A percentile compares a stretch with the other conserved stretches of the same genome.
phyloP scores from a whole-genome alignment of 352 stramenopile species.

The Globisporangium megalacanthum region DNA sequence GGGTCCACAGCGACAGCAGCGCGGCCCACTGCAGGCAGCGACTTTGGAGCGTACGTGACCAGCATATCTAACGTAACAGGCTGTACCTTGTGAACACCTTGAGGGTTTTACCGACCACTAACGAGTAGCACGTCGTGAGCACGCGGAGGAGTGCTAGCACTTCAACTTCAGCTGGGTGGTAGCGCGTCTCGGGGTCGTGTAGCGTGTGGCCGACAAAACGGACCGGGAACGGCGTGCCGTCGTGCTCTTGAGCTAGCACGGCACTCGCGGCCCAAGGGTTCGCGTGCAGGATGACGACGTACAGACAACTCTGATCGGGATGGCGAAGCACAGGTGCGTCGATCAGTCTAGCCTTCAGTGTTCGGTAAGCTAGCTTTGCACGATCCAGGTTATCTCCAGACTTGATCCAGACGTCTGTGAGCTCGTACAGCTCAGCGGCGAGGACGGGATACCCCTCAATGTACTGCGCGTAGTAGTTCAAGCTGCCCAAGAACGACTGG shows the following conservation, averaged over 20 bases:
- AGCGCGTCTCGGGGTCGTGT: conserved; percentile 11
- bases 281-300: conserved; percentile 14
- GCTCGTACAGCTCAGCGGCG: conserved; percentile 12
- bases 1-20: conserved; percentile 11
- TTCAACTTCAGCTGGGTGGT: conserved; percentile 13
- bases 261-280: conserved; percentile 18
- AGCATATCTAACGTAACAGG: conserved; percentile 16
- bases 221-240: conserved; percentile 9
- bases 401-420: conserved; percentile 2
- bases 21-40: conserved; percentile 11
- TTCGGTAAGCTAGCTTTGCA: too few species aligned
- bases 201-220: conserved; percentile 6
- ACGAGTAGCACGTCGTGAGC: conserved; percentile 4
- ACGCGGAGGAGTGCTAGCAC: conserved; percentile 11
- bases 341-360: too few species aligned
- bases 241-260: conserved; percentile 10
- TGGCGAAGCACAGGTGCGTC: background rate
- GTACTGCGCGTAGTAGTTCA: conserved; percentile 25
- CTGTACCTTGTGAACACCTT: conserved; percentile 5
- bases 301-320: conserved; percentile 3
- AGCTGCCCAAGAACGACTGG: conserved; percentile 13
- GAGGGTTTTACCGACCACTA: background rate
- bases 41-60: too few species aligned
- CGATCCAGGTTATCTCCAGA: too few species aligned
- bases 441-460: conserved; percentile 19